Evolutionary conservation across 179 eudicot genomes (phyloP).

Genomic region (Beta corolliflora): DNA sequence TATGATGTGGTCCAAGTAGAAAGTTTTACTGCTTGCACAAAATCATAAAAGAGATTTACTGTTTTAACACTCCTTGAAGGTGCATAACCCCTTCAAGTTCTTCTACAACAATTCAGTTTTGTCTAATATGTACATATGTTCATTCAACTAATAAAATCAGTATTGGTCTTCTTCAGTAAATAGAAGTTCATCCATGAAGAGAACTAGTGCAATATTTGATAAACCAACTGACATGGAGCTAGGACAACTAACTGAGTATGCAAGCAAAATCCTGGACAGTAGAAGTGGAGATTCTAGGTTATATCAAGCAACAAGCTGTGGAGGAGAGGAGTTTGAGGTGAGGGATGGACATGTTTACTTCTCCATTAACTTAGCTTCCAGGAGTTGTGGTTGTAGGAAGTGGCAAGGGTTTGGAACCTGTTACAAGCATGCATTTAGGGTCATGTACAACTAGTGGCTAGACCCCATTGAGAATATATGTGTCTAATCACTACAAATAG

Average conservation of each 20-base stretch:
- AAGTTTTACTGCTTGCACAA: conserved; percentile 2
- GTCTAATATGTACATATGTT: background rate
- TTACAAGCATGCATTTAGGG: background rate
- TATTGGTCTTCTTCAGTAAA: no score
- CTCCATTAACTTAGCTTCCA: no score
- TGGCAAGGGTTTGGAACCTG: background rate
- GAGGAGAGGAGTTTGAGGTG: background rate
- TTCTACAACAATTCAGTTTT: no score
- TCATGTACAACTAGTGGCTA: background rate
- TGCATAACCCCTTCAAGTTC: no score
- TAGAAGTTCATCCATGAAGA: background rate
- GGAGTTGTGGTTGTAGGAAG: background rate
- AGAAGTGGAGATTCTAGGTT: background rate
- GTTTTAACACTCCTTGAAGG: conserved; percentile 9
- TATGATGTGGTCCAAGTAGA: background rate
- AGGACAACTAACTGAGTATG: background rate
- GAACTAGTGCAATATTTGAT: background rate
- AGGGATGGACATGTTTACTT: background rate
- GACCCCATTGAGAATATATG: background rate
- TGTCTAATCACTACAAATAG: background rate
- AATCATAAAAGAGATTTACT: background rate
- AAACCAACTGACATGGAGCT: background rate
- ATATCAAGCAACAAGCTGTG: background rate
- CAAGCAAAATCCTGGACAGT: background rate
- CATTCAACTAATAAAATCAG: no score